These are phyloP conservation scores for Smallanthus sonchifolius DNA, from an alignment of 129 eudicot genomes.

Conservation along the genomic window DNA sequence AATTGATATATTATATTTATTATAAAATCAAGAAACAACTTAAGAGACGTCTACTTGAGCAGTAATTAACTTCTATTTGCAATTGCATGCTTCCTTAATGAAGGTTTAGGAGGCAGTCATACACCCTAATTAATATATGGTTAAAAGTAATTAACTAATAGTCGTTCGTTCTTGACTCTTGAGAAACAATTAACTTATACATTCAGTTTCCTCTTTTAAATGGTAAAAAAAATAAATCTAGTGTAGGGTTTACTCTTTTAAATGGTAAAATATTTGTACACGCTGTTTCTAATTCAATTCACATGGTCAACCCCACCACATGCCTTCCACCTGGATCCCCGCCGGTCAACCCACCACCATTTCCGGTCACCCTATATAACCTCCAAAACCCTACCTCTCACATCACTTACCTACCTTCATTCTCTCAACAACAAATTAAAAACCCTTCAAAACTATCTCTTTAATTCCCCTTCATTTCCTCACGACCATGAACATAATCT, in stretches of 20 bases:
- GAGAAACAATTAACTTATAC: slow-evolving; percentile 12
- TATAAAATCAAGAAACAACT: too few species aligned
- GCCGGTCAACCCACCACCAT: slow-evolving; percentile 30
- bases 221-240: background rate
- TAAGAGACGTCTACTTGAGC: background rate
- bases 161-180: slow-evolving; percentile 3
- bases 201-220: slow-evolving; percentile 21
- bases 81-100: background rate
- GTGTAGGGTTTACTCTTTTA: slow-evolving; percentile 3
- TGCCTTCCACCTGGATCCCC: slow-evolving; percentile 28
- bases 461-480: too few species aligned
- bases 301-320: slow-evolving; percentile 22
- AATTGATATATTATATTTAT: too few species aligned
- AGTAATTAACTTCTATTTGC: background rate
- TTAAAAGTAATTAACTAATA: background rate
- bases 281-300: slow-evolving; percentile 15
- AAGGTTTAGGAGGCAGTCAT: background rate
- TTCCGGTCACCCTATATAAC: slow-evolving; percentile 22
- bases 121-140: background rate
- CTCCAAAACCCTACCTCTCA: slow-evolving; percentile 16
- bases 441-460: background rate
- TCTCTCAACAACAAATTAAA: background rate
- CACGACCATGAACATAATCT: slow-evolving; percentile 33
- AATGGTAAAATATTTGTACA: slow-evolving; percentile 1
- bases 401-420: background rate